phyloP scores from a whole-genome alignment of 805 yeast species.

The Candida namnaoensis region DNA sequence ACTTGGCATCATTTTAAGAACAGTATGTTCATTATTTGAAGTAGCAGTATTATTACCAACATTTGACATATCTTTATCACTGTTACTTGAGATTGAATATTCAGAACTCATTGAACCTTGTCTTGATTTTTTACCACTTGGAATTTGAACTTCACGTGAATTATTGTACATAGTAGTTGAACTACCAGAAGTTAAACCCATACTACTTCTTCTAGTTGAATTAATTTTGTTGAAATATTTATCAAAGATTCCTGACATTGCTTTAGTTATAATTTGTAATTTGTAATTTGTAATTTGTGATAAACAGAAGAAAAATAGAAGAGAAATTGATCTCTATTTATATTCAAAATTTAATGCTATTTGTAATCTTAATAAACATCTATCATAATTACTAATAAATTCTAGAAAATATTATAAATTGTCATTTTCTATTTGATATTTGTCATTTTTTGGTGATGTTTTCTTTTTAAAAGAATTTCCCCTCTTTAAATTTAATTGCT shows the following conservation, averaged over 20 bases:
- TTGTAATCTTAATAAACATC: too few relatives aligned
- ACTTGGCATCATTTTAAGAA: constrained; percentile 4
- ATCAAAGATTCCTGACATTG: constrained; percentile 22
- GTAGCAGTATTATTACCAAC: constrained; percentile 3
- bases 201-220: constrained; percentile 10
- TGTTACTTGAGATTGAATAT: not conserved
- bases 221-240: constrained; percentile 17
- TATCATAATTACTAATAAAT: too few relatives aligned
- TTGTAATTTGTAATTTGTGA: not conserved
- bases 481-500: too few relatives aligned
- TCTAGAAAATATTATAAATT: too few relatives aligned
- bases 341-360: too few relatives aligned
- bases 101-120: constrained; percentile 1
- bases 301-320: not conserved
- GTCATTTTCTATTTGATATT: too few relatives aligned
- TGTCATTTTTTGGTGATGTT: too few relatives aligned
- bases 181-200: constrained; percentile 10
- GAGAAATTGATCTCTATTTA: not conserved
- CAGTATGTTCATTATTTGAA: constrained; percentile 1
- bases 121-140: constrained; percentile 10
- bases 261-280: constrained; percentile 1
- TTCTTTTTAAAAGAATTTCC: too few relatives aligned
- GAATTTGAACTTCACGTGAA: constrained; percentile 8
- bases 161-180: not conserved
- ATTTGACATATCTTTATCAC: not conserved